These are phyloP conservation scores for Biancaea sappan DNA, from an alignment of 306 rosid genomes.

Conservation along the genomic window DNA sequence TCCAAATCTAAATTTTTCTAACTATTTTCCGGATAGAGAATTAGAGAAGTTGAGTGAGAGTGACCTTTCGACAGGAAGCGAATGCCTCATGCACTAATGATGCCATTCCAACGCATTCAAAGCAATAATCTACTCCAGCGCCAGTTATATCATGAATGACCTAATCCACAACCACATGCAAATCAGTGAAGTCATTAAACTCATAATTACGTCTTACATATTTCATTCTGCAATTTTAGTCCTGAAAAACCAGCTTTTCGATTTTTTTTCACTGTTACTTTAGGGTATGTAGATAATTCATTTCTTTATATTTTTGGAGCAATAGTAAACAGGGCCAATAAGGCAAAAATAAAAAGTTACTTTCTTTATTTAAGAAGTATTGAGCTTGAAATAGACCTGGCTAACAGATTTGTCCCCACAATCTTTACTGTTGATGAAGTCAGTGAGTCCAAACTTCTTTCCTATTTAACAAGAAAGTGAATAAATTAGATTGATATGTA, in stretches of 20 bases:
- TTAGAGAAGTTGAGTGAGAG: no score
- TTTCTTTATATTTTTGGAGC: no score
- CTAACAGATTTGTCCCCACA: conserved; percentile 63
- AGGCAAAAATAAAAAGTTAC: neutral
- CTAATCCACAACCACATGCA: conserved; percentile 39
- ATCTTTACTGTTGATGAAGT: conserved; percentile 52
- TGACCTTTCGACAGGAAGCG: conserved; percentile 78
- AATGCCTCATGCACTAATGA: conserved; percentile 80
- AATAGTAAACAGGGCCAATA: no score
- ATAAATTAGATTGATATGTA: neutral
- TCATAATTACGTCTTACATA: neutral
- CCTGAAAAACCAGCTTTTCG: neutral
- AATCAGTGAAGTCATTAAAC: neutral
- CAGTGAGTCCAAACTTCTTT: conserved; percentile 79
- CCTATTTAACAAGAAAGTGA: conserved; percentile 47
- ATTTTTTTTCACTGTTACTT: no score
- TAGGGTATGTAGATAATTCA: no score
- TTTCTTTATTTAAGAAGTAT: no score
- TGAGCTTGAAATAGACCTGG: conserved; percentile 55
- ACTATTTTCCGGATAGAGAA: no score
- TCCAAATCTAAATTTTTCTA: no score
- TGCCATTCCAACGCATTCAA: conserved; percentile 79
- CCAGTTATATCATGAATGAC: conserved; percentile 60
- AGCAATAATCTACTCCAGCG: conserved; percentile 87
- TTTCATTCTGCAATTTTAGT: no score